Evolutionary conservation across 2,329 filamentous ascomycete species (phyloP).

Genomic region (Onygenales sp.): DNA sequence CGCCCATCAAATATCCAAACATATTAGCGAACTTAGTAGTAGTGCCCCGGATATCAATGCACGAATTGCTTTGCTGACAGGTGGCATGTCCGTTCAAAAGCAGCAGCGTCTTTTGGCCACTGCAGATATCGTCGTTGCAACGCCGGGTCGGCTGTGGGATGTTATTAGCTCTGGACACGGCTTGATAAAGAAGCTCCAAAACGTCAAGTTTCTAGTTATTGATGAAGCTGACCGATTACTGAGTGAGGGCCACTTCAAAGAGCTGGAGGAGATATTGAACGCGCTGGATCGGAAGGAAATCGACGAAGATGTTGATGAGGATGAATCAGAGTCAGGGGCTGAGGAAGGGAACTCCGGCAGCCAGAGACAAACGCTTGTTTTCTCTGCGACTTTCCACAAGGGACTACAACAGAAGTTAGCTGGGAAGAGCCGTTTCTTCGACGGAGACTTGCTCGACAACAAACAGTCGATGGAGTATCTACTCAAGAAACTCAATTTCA

Average conservation of each 20-base stretch:
- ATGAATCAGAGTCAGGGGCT: constrained; percentile 24
- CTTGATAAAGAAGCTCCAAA: constrained; percentile 59
- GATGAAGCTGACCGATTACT: constrained; percentile 91
- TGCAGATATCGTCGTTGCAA: constrained; percentile 88
- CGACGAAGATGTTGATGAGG: constrained; percentile 30
- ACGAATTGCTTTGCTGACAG: constrained; percentile 74
- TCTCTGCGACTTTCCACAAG: constrained; percentile 93
- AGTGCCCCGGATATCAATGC: constrained; percentile 52
- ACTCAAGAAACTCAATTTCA: constrained; percentile 79
- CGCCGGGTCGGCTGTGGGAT: constrained; percentile 90
- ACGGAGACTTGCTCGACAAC: constrained; percentile 55
- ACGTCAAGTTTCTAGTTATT: constrained; percentile 73
- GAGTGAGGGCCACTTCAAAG: constrained; percentile 90
- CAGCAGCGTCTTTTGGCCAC: constrained; percentile 75
- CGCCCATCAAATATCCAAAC: constrained; percentile 80
- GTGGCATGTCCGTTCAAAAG: constrained; percentile 88
- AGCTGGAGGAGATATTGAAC: constrained; percentile 77
- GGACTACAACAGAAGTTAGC: constrained; percentile 83
- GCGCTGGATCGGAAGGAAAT: constrained; percentile 59
- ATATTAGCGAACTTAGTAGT: constrained; percentile 66
- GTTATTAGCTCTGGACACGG: constrained; percentile 68
- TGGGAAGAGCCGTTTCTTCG: constrained; percentile 55
- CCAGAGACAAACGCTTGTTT: constrained; percentile 78
- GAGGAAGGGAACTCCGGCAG: constrained; percentile 31
- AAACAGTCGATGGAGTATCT: constrained; percentile 88